Evolutionary conservation across 139 green algal species (phyloP).

Genomic region (Chlorella sp.): DNA sequence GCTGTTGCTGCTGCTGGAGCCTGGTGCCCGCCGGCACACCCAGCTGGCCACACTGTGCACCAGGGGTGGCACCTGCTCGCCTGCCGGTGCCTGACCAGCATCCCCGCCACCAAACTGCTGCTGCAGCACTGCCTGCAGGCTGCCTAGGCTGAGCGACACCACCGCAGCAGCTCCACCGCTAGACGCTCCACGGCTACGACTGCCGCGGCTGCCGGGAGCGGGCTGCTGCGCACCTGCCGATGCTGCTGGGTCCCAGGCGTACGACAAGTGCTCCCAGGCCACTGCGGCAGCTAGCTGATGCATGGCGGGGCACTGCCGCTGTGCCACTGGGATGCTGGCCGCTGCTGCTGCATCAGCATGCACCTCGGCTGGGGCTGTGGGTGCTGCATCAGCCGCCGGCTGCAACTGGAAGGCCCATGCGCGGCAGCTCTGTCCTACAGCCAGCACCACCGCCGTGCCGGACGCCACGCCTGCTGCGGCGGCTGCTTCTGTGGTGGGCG

Average conservation of each 20-base stretch:
- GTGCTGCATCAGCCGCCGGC: not conserved
- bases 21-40: not conserved
- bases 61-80: not conserved
- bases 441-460: not conserved
- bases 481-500: not conserved
- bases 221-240: not conserved
- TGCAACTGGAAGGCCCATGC: slow-evolving; percentile 5
- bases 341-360: no score
- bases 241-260: not conserved
- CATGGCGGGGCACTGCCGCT: not conserved
- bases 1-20: not conserved
- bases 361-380: not conserved
- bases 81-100: not conserved
- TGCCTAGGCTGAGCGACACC: slow-evolving; percentile 3
- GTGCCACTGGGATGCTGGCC: not conserved
- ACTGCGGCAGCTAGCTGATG: slow-evolving; percentile 18
- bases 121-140: not conserved
- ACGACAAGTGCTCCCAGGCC: slow-evolving; percentile 7
- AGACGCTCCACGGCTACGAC: no score
- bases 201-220: not conserved
- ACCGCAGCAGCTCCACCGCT: no score
- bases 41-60: slow-evolving; percentile 1
- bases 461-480: no score
- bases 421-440: not conserved
- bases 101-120: not conserved